Base-by-base conservation (phyloP, 331 rosid species). In the Cydonia oblonga region DNA sequence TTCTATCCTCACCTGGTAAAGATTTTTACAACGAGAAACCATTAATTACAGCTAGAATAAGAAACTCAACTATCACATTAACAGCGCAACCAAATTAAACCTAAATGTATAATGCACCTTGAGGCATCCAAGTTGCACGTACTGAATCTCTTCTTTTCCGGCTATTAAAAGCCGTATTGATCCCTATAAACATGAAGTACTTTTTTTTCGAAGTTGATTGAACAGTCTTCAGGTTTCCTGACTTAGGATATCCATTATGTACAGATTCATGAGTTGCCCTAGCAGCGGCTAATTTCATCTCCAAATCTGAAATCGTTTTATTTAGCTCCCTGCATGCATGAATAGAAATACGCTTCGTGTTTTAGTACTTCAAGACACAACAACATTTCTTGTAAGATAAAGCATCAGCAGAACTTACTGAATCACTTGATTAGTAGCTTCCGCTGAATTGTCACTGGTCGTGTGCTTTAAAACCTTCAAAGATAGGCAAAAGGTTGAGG, bases 91-190 rank as follows among this genome's bases (percentile, higher is more conserved):
- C 22, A 20, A 22, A 35, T 35, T 65, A 65, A 12, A 56, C 57
- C 35, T 9, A 30, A 32, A 66, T 69, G 42, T 63, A 56, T 28
- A 74, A 68, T 76, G 73, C 80, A 89, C 96, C 96, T 88, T 52
- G 88, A 46, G 98, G 98, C 96, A 90, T 90, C 98, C 96, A 92
- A 67, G 98, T 88, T 68, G 76, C 78, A 80, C 98, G 91, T 74
- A 90, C 78, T 51, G 96, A 92, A 74, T 92, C 96, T 82, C 98
- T 87, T 74, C 96, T 78, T 70, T 84, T 90, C 60, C 85, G 76
- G 81, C 96, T 92, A 74, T 83, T 87, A 70, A 92, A 87, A 63
- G 97, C 93, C 52, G 97, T 91, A 82, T 86, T 89, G 80, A 89
- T 87, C 70, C 98, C 98, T 68, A 93, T 81, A 76, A 93, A 89